Conservation (phyloP, 1,139 yeast genomes). For the Geotrichum carabidarum region DNA sequence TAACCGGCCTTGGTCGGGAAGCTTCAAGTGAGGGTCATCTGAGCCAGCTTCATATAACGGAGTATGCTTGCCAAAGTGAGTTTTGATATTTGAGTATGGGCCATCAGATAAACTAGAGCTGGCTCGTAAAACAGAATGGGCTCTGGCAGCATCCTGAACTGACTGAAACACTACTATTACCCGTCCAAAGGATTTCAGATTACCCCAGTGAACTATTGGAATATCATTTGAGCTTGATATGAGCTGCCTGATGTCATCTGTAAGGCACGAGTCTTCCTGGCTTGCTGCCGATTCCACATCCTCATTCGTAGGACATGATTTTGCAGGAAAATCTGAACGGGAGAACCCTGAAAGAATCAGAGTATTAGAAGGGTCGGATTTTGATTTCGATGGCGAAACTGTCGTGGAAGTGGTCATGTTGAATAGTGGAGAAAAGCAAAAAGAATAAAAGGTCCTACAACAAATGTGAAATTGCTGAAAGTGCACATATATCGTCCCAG, state of each 20-base stretch:
- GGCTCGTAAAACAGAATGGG: conserved; percentile 19
- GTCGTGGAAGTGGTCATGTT: too few relatives aligned
- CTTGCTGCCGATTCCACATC: conserved; percentile 3
- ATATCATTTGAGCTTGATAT: conserved; percentile 7
- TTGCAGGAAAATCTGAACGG: conserved; percentile 20
- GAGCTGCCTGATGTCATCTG: conserved; percentile 5
- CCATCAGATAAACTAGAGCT: neutral
- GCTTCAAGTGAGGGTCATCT: conserved; percentile 29
- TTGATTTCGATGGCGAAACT: neutral
- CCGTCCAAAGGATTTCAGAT: conserved; percentile 37
- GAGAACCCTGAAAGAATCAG: conserved; percentile 26
- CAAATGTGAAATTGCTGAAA: too few relatives aligned
- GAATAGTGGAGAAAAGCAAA: too few relatives aligned
- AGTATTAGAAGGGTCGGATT: conserved; percentile 24
- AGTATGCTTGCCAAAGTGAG: conserved; percentile 26
- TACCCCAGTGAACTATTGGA: conserved; percentile 34
- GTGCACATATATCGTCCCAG: too few relatives aligned
- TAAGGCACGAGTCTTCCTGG: neutral
- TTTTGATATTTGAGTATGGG: conserved; percentile 20
- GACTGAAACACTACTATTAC: conserved; percentile 36
- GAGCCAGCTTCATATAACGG: conserved; percentile 22
- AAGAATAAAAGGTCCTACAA: too few relatives aligned
- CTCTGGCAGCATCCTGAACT: conserved; percentile 30
- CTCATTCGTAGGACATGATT: neutral
- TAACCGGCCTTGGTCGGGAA: conserved; percentile 41